These are phyloP conservation scores for Amanita phalloides DNA, from an alignment of 768 basidiomycete genomes.

Conservation along the genomic window DNA sequence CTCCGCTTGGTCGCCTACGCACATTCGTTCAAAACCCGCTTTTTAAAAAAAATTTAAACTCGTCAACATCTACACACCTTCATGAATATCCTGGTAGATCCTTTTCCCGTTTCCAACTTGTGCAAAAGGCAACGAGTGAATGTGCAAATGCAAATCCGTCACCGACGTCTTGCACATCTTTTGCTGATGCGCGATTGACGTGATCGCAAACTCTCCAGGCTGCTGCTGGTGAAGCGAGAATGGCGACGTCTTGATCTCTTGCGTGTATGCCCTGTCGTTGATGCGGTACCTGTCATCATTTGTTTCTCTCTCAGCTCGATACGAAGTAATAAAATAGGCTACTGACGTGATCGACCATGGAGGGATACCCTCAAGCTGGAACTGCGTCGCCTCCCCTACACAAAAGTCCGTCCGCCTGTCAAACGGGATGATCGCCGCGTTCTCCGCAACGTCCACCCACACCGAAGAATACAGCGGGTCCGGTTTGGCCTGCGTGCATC, in stretches of 20 bases:
- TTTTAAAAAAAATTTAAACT: too few species aligned
- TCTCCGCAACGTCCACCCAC: constrained; percentile 94
- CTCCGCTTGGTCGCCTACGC: constrained; percentile 80
- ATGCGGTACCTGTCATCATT: constrained; percentile 55
- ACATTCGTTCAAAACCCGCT: not conserved
- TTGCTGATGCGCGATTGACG: constrained; percentile 86
- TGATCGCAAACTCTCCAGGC: constrained; percentile 76
- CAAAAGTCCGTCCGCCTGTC: constrained; percentile 75
- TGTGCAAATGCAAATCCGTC: constrained; percentile 57
- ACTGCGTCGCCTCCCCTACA: constrained; percentile 82
- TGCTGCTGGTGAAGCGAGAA: constrained; percentile 81
- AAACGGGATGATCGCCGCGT: constrained; percentile 83
- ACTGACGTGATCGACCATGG: constrained; percentile 84
- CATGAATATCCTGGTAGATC: constrained; percentile 78
- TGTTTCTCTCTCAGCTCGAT: not conserved
- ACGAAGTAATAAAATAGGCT: not conserved
- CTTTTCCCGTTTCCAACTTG: constrained; percentile 81
- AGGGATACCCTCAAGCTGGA: constrained; percentile 88
- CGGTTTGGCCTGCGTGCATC: constrained; percentile 65
- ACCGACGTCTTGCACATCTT: constrained; percentile 83
- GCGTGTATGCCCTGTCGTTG: constrained; percentile 62
- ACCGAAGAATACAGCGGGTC: constrained; percentile 52
- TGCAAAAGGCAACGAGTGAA: constrained; percentile 82
- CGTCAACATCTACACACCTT: constrained; percentile 37
- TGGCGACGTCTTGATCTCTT: constrained; percentile 69